Evolutionary conservation across 768 basidiomycete genomes (phyloP).

Genomic region (Trametes cingulata): DNA sequence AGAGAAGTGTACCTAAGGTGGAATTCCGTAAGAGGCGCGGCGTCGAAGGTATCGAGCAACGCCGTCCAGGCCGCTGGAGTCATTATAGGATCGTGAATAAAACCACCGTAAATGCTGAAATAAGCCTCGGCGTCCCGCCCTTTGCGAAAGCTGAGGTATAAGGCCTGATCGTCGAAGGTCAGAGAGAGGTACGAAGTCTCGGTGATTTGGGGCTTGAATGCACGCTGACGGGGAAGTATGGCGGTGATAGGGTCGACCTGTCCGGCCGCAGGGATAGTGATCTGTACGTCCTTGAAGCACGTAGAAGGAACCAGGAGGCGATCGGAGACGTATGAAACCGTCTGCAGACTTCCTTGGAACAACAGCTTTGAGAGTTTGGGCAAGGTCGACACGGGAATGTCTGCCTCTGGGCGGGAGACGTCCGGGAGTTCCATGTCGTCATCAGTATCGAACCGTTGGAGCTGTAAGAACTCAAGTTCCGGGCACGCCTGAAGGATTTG

Average conservation of each 20-base stretch:
- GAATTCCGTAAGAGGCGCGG: neutral
- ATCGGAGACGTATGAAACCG: neutral
- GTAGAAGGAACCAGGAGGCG: neutral
- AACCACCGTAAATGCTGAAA: neutral
- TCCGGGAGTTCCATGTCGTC: neutral
- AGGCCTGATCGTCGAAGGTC: neutral
- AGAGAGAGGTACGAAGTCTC: neutral
- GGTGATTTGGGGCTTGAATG: neutral
- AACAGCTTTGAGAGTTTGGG: neutral
- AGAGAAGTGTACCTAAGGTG: neutral
- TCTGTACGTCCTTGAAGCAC: neutral
- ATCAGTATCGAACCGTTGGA: neutral
- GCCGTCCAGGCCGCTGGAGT: neutral
- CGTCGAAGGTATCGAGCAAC: neutral
- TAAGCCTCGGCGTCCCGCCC: neutral
- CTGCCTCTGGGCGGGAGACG: neutral
- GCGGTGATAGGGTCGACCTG: neutral
- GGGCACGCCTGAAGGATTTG: neutral
- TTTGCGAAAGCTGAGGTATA: neutral
- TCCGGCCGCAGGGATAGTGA: too few relatives aligned
- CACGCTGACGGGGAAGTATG: neutral
- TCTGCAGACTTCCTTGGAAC: neutral
- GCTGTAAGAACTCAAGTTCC: neutral
- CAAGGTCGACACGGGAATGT: neutral
- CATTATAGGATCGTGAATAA: neutral